Evolutionary conservation across 352 stramenopile species (phyloP).

Genomic region (Aphanomyces cochlioides): DNA sequence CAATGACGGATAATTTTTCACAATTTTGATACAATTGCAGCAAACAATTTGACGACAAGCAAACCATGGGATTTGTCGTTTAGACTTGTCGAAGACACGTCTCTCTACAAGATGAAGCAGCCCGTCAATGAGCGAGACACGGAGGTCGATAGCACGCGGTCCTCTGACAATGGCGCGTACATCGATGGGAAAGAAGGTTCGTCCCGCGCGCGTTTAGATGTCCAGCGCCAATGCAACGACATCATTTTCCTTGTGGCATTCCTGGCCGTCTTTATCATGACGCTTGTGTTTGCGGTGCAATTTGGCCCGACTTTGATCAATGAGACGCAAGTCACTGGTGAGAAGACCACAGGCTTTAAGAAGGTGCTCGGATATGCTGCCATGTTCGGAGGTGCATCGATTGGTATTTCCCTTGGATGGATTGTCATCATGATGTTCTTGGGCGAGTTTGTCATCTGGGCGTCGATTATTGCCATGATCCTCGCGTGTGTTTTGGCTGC

Average conservation of each 20-base stretch:
- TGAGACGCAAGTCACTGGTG: slow-evolving; percentile 38
- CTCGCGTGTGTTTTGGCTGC: slow-evolving; percentile 35
- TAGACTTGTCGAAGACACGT: background rate
- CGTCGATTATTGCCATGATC: slow-evolving; percentile 49
- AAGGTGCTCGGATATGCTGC: slow-evolving; percentile 54
- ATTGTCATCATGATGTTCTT: slow-evolving; percentile 63
- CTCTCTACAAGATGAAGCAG: background rate
- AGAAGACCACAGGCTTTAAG: slow-evolving; percentile 47
- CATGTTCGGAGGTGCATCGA: slow-evolving; percentile 47
- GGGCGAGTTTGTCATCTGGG: slow-evolving; percentile 50
- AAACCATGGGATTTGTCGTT: no score
- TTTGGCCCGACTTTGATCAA: slow-evolving; percentile 32
- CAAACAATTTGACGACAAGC: no score
- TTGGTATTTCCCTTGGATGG: slow-evolving; percentile 69
- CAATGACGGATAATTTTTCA: no score
- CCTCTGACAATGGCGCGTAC: background rate
- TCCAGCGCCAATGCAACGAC: slow-evolving; percentile 23
- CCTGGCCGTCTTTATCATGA: slow-evolving; percentile 12
- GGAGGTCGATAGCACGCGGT: slow-evolving; percentile 12
- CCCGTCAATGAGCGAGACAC: background rate
- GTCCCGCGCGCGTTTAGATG: background rate
- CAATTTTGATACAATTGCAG: no score
- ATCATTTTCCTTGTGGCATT: slow-evolving; percentile 22
- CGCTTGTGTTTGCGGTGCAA: slow-evolving; percentile 12
- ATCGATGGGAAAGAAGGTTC: background rate